Evolutionary conservation across 306 rosid species (phyloP).

Genomic region (Cucumis hystrix): DNA sequence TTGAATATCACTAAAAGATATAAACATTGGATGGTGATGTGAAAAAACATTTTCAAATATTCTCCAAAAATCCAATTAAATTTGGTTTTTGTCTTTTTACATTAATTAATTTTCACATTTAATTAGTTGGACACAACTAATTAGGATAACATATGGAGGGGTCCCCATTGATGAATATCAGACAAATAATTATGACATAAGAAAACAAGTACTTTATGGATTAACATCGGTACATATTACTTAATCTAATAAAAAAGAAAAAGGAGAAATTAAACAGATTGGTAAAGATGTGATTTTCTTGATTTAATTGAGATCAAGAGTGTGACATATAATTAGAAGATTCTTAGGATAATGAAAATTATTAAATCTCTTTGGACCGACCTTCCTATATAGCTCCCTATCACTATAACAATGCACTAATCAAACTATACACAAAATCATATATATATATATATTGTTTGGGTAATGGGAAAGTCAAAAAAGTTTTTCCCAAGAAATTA

Average conservation of each 20-base stretch:
- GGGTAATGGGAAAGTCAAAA: slow-evolving; percentile 13
- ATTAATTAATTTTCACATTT: too few species aligned
- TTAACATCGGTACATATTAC: neutral
- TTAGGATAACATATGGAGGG: neutral
- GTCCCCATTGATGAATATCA: neutral
- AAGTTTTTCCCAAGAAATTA: neutral
- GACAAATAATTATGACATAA: neutral
- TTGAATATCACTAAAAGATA: too few species aligned
- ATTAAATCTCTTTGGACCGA: neutral
- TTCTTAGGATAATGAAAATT: neutral
- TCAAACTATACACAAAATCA: too few species aligned
- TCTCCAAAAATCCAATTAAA: neutral
- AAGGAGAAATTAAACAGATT: neutral
- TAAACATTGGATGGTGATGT: too few species aligned
- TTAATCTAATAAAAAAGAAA: neutral
- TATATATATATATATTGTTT: neutral
- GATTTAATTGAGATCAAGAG: neutral
- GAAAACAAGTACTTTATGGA: neutral
- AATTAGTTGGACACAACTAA: neutral
- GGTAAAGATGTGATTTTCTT: neutral
- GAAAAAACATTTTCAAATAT: neutral
- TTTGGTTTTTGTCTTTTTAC: neutral
- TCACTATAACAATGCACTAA: neutral
- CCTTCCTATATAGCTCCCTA: neutral
- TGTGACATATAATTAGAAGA: neutral